Evolutionary conservation across 495 filamentous ascomycete genomes (phyloP).

Genomic region (Viridothelium virens): DNA sequence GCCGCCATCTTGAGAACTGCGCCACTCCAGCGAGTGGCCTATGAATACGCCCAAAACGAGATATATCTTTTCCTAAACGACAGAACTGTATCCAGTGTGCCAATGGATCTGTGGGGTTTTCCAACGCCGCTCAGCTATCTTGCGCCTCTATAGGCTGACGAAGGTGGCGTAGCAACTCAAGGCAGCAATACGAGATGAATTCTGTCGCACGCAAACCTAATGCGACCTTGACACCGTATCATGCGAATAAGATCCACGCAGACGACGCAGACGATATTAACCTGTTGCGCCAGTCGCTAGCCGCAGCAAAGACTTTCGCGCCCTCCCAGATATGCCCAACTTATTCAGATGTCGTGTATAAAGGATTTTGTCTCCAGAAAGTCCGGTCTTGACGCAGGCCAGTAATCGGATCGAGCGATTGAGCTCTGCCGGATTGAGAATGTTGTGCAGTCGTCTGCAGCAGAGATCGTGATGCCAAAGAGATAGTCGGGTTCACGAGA

Average conservation of each 20-base stretch:
- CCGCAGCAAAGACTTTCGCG: background rate
- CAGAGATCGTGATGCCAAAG: background rate
- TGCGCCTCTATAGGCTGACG: background rate
- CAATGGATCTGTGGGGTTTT: background rate
- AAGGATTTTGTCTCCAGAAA: too few species aligned
- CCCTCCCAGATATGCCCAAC: too few species aligned
- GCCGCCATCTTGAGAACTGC: slow-evolving; percentile 25
- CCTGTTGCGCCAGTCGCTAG: background rate
- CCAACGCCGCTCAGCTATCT: background rate
- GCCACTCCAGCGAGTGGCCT: slow-evolving; percentile 20
- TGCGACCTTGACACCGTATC: background rate
- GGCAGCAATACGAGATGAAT: background rate
- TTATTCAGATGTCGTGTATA: too few species aligned
- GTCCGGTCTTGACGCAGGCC: too few species aligned
- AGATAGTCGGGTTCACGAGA: background rate
- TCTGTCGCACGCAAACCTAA: background rate
- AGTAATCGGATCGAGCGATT: too few species aligned
- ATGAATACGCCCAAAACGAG: slow-evolving; percentile 8
- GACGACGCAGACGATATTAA: background rate
- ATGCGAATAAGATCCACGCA: background rate
- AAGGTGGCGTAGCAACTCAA: background rate
- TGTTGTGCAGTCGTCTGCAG: background rate
- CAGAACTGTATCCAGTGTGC: background rate
- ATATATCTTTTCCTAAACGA: background rate
- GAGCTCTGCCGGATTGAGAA: too few species aligned